Conservation (phyloP, 345 rosid species). For the Crucihimalaya himalaica region DNA sequence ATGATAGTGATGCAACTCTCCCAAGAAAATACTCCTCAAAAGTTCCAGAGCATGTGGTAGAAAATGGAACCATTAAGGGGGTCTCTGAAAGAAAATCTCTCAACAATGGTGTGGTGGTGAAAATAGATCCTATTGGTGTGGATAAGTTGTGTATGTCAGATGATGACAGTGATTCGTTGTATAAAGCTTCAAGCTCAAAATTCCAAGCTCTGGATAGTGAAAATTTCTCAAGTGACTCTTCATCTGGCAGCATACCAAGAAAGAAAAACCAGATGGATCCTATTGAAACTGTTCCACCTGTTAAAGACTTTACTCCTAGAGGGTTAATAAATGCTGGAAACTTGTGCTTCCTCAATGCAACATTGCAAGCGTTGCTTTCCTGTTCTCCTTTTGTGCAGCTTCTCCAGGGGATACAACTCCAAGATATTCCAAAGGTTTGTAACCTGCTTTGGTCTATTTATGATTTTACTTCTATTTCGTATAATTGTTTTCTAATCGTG, state of each 20-base stretch:
- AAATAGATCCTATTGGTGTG: conserved; percentile 40
- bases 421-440: conserved; percentile 63
- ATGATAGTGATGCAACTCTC: conserved; percentile 30
- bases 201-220: conserved; percentile 54
- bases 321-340: conserved; percentile 90
- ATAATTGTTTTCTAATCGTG: neutral
- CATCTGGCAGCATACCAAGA: conserved; percentile 32
- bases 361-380: conserved; percentile 85
- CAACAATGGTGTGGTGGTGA: conserved; percentile 51
- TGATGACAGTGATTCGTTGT: conserved; percentile 46
- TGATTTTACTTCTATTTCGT: neutral
- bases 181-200: conserved; percentile 46
- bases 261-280: conserved; percentile 41
- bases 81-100: conserved; percentile 32
- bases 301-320: conserved; percentile 58
- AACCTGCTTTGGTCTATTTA: neutral
- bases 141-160: conserved; percentile 39
- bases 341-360: conserved; percentile 87
- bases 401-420: conserved; percentile 60
- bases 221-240: conserved; percentile 36
- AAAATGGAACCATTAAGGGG: conserved; percentile 51
- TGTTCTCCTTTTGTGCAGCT: conserved; percentile 89
- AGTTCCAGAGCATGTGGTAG: conserved; percentile 33
- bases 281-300: conserved; percentile 42
- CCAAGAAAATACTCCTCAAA: conserved; percentile 29